Conservation (phyloP, 2,329 filamentous ascomycete species). For the Periconia sp. region DNA sequence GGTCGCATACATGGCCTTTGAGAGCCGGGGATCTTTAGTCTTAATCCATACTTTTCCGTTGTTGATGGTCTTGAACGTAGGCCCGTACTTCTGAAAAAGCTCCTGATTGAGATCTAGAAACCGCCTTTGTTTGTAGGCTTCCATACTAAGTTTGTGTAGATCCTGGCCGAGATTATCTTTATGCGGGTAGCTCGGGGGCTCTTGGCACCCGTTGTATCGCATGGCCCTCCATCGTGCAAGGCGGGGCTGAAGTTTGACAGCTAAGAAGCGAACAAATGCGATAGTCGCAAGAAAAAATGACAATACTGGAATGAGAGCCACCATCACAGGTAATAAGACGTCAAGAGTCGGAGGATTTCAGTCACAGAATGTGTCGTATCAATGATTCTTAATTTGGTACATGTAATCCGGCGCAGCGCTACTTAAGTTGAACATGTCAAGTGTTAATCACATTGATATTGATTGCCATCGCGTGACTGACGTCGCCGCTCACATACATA, state of each 20-base stretch:
- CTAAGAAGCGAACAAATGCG: background rate
- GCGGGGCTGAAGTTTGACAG: background rate
- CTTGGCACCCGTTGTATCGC: background rate
- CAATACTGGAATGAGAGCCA: too few relatives aligned
- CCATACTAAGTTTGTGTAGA: conserved; percentile 3
- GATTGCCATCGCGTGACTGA: too few relatives aligned
- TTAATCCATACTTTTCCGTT: conserved; percentile 8
- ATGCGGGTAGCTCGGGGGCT: background rate
- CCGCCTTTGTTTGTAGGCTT: conserved; percentile 1
- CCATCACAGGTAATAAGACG: too few relatives aligned
- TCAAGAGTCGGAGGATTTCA: too few relatives aligned
- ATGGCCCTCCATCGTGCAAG: background rate
- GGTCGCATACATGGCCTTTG: conserved; percentile 11
- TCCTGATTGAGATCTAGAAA: conserved; percentile 6
- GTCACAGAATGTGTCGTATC: too few relatives aligned
- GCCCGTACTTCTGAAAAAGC: conserved; percentile 7
- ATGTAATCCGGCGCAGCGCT: too few relatives aligned
- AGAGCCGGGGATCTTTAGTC: conserved; percentile 12
- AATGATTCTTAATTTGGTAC: too few relatives aligned
- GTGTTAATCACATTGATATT: too few relatives aligned
- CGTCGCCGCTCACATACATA: too few relatives aligned
- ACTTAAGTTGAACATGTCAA: too few relatives aligned
- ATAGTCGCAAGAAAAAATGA: background rate
- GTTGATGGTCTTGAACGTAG: conserved; percentile 8
- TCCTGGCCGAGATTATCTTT: conserved; percentile 1